A percentile compares a stretch with the other conserved stretches of the same genome.
Conservation (phyloP, 108 stramenopile genomes). For the Fistulifera solaris region DNA sequence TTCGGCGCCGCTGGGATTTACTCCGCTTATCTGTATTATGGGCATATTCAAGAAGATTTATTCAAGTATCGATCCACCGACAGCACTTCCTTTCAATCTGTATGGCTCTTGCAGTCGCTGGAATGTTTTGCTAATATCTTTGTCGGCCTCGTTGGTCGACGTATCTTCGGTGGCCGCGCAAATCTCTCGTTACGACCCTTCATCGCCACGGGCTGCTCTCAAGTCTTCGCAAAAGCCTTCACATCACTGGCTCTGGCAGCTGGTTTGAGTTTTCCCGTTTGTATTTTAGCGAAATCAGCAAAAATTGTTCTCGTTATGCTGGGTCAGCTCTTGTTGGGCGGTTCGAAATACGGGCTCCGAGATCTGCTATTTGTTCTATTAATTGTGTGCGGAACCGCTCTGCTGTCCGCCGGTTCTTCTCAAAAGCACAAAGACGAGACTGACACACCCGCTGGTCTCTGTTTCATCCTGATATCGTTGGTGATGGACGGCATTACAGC, state of each 20-base stretch:
- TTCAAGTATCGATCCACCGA: conserved; percentile 44
- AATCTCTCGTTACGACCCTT: conserved; percentile 39
- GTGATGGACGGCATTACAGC: conserved; percentile 66
- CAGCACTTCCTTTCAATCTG: conserved; percentile 56
- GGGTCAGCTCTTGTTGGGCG: conserved; percentile 47
- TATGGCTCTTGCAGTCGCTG: conserved; percentile 63
- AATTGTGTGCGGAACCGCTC: conserved; percentile 64
- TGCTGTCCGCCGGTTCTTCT: conserved; percentile 40
- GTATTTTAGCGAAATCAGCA: conserved; percentile 83
- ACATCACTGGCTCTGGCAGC: conserved; percentile 54
- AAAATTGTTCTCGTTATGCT: conserved; percentile 92
- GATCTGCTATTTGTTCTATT: conserved; percentile 52
- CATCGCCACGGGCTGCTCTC: conserved; percentile 41
- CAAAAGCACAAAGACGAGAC: conserved; percentile 16
- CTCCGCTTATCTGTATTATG: conserved; percentile 72
- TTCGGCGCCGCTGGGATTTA: conserved; percentile 74
- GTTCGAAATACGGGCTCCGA: conserved; percentile 39
- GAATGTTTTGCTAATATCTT: conserved; percentile 61
- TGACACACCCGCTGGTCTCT: conserved; percentile 26
- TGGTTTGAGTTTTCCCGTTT: conserved; percentile 75
- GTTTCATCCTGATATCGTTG: conserved; percentile 50
- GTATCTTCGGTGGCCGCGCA: conserved; percentile 26
- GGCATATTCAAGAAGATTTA: conserved; percentile 81
- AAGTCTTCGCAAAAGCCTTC: conserved; percentile 62
- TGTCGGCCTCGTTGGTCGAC: conserved; percentile 34